Base-by-base conservation (phyloP, 2,329 filamentous ascomycete genomes). In the Aotearoamyces nothofagi region DNA sequence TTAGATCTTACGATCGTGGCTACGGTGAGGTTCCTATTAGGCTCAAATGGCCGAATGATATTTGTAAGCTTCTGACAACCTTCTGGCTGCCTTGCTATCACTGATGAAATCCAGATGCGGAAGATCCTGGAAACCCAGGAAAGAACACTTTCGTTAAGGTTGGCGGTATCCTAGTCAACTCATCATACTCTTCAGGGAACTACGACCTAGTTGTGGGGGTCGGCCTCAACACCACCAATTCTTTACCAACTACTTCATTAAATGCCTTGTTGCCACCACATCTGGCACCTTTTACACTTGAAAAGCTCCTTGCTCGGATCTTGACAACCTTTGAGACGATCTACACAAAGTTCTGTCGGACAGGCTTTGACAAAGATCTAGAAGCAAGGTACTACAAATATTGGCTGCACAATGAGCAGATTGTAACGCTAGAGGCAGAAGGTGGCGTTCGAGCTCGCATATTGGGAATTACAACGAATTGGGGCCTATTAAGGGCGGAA, bases 11-110 rank as follows among this genome's bases (percentile, higher is more conserved):
- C 46, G 83, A 77, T 27, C 54, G 55, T 3, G 81, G 76, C 5
- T 96, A 92, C 51, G 62, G 69, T 5, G 60, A 70, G 0, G 52
- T 96, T 4, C 80, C 81, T 1, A 65, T 98, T 22, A 84, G 80
- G 49, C 57, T 98, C 17, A 98, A 98, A 53, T 98, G 90, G 90
- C 90, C 90, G 8, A 98, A 98, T 45, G 90, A 98, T 47, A 81
- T 98, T 31, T 87, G 72, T 75, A 53, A 51, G 63, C 53, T 15
- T 24, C 13, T 30, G 4, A 22, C 26, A 5, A 36, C 3, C 4
- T 10, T 0, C 12, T 19, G 19, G 5, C 22, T 16, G n/a, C n/a
- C n/a, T n/a, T n/a, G n/a, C n/a, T 26, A 9, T 24, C 24, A 15
- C 16, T 20, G 20, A n/a, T 6, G 11, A 17, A 26, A 27, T 16